phyloP scores from a whole-genome alignment of 306 rosid species.

The Vigna unguiculata region DNA sequence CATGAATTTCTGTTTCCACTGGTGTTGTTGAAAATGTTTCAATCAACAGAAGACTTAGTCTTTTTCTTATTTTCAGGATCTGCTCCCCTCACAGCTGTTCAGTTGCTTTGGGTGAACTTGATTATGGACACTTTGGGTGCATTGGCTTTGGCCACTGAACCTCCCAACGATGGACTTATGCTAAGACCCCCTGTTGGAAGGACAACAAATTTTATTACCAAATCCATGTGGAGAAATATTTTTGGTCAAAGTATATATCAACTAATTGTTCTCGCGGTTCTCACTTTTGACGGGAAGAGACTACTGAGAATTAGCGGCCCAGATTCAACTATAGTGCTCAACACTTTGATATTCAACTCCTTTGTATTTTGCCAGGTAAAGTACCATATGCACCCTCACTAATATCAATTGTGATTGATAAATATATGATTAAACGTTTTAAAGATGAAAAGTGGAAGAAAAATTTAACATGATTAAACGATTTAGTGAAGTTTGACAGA shows the following conservation, averaged over 20 bases:
- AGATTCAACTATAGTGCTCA: conserved; percentile 67
- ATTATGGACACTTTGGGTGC: conserved; percentile 99
- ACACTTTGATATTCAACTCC: conserved; percentile 91
- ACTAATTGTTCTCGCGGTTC: conserved; percentile 72
- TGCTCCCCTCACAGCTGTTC: conserved; percentile 95
- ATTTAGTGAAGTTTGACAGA: neutral
- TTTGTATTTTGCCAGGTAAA: conserved; percentile 95
- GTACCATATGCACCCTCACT: neutral
- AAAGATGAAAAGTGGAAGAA: neutral
- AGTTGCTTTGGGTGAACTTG: conserved; percentile 95
- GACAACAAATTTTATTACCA: conserved; percentile 76
- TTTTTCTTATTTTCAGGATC: conserved; percentile 66
- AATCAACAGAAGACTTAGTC: conserved; percentile 3
- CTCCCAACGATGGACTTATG: conserved; percentile 88
- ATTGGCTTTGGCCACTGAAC: conserved; percentile 95
- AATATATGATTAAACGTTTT: neutral
- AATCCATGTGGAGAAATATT: conserved; percentile 91
- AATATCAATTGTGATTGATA: neutral
- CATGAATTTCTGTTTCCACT: conserved; percentile 17
- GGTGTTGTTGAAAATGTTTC: conserved; percentile 28
- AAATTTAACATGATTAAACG: neutral
- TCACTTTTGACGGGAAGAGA: conserved; percentile 71
- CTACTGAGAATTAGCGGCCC: conserved; percentile 70
- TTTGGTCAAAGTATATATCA: conserved; percentile 91
- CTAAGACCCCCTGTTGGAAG: conserved; percentile 74